Percentiles rank a stretch among this genome's conserved stretches.
Conservation (phyloP, 805 yeast genomes). For the Candida tibetensis region DNA sequence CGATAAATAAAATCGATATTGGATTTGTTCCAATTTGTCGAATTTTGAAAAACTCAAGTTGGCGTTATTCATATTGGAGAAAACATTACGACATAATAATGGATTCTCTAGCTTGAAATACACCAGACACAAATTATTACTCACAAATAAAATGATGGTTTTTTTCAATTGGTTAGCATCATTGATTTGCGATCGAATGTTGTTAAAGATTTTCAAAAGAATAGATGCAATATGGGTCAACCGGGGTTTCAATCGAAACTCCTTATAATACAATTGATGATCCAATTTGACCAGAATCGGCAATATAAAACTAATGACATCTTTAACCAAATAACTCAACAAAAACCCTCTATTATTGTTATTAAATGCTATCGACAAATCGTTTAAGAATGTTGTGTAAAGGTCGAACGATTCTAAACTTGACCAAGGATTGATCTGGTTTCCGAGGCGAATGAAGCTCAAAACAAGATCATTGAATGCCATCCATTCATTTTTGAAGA, state of each 20-base stretch:
- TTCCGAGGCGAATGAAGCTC: constrained; percentile 47
- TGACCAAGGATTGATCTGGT: constrained; percentile 55
- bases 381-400: constrained; percentile 45
- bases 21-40: constrained; percentile 43
- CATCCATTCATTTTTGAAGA: constrained; percentile 38
- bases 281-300: constrained; percentile 46
- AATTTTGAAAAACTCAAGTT: constrained; percentile 42
- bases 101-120: constrained; percentile 58
- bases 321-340: constrained; percentile 33
- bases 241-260: constrained; percentile 43
- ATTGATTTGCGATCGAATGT: constrained; percentile 48
- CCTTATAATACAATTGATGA: constrained; percentile 38
- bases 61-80: constrained; percentile 57
- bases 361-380: constrained; percentile 47
- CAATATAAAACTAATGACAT: constrained; percentile 35
- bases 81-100: constrained; percentile 57
- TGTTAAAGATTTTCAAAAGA: constrained; percentile 57
- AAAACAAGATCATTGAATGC: constrained; percentile 45
- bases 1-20: constrained; percentile 53
- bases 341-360: constrained; percentile 41
- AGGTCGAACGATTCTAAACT: constrained; percentile 53
- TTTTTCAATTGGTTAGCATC: constrained; percentile 42
- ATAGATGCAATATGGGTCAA: constrained; percentile 51
- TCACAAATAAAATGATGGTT: constrained; percentile 50
- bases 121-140: constrained; percentile 51